Evolutionary conservation across 108 stramenopile genomes (phyloP).

Genomic region (Nannochloropsis oceanica): DNA sequence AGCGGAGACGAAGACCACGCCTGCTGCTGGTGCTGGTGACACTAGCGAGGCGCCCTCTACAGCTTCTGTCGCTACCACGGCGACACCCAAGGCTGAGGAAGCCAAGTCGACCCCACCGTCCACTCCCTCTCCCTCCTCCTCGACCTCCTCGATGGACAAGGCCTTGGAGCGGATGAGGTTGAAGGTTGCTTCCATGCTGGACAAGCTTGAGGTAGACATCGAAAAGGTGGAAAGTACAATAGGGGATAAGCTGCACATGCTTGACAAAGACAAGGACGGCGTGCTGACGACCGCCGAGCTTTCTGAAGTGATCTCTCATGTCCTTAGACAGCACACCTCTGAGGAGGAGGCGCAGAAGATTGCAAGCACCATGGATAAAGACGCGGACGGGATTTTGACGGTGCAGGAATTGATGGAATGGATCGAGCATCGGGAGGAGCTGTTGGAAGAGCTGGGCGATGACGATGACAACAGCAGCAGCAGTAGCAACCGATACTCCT

Average conservation of each 20-base stretch:
- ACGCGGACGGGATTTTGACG: neutral
- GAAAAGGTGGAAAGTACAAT: constrained; percentile 67
- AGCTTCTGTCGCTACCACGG: neutral
- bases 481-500: too few relatives aligned
- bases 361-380: neutral
- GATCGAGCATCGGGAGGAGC: neutral
- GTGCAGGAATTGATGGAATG: neutral
- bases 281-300: constrained; percentile 66
- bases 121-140: neutral
- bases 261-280: constrained; percentile 92
- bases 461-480: neutral
- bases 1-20: neutral
- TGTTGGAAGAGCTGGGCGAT: neutral
- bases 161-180: constrained; percentile 46
- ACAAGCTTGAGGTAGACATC: constrained; percentile 72
- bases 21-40: neutral
- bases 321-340: constrained; percentile 40
- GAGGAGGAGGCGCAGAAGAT: neutral
- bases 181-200: constrained; percentile 72
- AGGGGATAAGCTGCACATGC: constrained; percentile 82
- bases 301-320: constrained; percentile 51
- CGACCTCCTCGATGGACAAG: constrained; percentile 15
- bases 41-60: neutral
- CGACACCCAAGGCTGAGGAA: neutral
- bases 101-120: neutral